A percentile compares a stretch with the other conserved stretches of the same genome.
Conservation (phyloP, 441 rosid genomes). For the Bruguiera hainesii region DNA sequence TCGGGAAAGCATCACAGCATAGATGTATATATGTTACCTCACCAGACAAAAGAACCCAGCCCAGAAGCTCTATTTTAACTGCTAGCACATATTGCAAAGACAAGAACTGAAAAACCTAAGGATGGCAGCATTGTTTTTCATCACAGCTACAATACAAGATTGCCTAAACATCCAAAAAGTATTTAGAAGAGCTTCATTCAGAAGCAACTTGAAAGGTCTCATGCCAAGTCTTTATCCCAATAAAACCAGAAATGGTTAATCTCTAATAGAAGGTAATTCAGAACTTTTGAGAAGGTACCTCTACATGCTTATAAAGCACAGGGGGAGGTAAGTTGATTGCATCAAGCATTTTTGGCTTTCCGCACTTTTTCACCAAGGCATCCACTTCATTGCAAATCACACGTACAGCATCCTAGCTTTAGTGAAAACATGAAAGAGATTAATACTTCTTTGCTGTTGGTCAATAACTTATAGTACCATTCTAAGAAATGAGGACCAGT, state of each 20-base stretch:
- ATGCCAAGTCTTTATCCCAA: neutral
- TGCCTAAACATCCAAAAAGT: too few relatives aligned
- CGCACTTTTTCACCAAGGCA: slow-evolving; percentile 67
- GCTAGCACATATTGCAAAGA: slow-evolving; percentile 1
- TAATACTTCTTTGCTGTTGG: neutral
- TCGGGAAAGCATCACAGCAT: neutral
- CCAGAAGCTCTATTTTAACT: neutral
- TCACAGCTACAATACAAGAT: too few relatives aligned
- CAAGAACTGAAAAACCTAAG: neutral
- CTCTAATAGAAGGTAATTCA: neutral
- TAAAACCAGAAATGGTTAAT: neutral
- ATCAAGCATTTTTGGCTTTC: slow-evolving; percentile 88
- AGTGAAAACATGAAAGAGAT: slow-evolving; percentile 24
- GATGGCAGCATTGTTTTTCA: too few relatives aligned
- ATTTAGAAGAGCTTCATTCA: neutral
- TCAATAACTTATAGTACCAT: slow-evolving; percentile 3
- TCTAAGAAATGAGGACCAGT: neutral
- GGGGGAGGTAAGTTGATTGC: slow-evolving; percentile 91
- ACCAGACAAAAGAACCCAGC: neutral
- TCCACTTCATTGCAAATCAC: slow-evolving; percentile 73
- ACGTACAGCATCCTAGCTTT: slow-evolving; percentile 79
- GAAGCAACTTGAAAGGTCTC: neutral
- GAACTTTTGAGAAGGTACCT: slow-evolving; percentile 41
- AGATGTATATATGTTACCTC: neutral
- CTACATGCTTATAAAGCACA: slow-evolving; percentile 78